Percentiles rank a stretch among this genome's conserved stretches.
These are phyloP conservation scores for Paralagenidium karlingii DNA, from an alignment of 352 stramenopile genomes.

Conservation along the genomic window DNA sequence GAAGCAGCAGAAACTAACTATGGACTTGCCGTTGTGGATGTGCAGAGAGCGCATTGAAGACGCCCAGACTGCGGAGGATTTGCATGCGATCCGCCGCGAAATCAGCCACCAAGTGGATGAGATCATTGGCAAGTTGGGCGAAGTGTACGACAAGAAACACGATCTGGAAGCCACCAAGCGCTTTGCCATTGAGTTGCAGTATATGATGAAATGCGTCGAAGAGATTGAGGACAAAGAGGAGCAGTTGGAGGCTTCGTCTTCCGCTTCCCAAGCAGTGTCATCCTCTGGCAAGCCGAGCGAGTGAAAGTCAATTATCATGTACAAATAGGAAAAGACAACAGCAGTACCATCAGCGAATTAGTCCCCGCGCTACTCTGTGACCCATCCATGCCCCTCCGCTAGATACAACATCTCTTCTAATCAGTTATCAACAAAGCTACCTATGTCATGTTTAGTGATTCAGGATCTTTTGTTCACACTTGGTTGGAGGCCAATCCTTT, in stretches of 20 bases:
- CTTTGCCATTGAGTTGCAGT: slow-evolving; percentile 68
- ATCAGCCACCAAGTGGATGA: slow-evolving; percentile 56
- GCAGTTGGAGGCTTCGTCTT: slow-evolving; percentile 26
- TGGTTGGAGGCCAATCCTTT: too few relatives aligned
- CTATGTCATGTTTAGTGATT: too few relatives aligned
- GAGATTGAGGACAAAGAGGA: slow-evolving; percentile 69
- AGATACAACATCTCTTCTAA: too few relatives aligned
- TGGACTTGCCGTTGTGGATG: not conserved
- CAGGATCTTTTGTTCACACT: too few relatives aligned
- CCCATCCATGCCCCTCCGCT: too few relatives aligned
- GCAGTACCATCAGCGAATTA: too few relatives aligned
- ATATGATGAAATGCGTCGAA: slow-evolving; percentile 79
- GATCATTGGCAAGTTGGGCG: slow-evolving; percentile 54
- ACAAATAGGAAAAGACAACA: not conserved
- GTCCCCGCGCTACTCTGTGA: too few relatives aligned
- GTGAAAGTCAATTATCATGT: too few relatives aligned
- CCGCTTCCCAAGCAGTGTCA: too few relatives aligned
- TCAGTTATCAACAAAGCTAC: too few relatives aligned
- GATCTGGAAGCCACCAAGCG: slow-evolving; percentile 65
- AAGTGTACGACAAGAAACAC: slow-evolving; percentile 62
- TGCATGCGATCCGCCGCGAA: slow-evolving; percentile 43
- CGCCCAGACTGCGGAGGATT: slow-evolving; percentile 20
- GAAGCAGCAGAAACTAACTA: not conserved
- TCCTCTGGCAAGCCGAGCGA: too few relatives aligned
- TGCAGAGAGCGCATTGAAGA: slow-evolving; percentile 65